Evolutionary conservation across 257 asterid genomes (phyloP).

Genomic region (Osmanthus fragrans): DNA sequence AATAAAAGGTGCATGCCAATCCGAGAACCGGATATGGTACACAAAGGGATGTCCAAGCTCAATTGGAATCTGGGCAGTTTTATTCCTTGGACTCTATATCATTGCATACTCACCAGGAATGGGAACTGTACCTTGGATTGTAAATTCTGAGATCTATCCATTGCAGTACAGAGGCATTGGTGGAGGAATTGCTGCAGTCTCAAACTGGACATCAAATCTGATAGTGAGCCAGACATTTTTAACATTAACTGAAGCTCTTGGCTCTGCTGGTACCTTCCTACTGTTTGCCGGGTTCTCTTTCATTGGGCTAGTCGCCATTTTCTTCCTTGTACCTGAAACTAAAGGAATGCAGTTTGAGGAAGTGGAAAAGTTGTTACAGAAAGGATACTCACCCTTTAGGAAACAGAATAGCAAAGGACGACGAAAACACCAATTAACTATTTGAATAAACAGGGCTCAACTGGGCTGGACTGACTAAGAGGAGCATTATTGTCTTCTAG

Average conservation of each 20-base stretch:
- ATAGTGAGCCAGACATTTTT: slow-evolving; percentile 59
- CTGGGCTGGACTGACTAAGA: not conserved
- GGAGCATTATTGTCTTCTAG: not conserved
- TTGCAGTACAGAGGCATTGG: slow-evolving; percentile 64
- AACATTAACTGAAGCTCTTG: slow-evolving; percentile 55
- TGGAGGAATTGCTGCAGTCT: slow-evolving; percentile 68
- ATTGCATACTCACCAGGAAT: slow-evolving; percentile 64
- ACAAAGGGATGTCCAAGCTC: slow-evolving; percentile 65
- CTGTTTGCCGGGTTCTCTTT: slow-evolving; percentile 59
- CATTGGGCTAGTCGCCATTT: slow-evolving; percentile 48
- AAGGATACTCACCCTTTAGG: slow-evolving; percentile 49
- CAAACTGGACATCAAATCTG: slow-evolving; percentile 70
- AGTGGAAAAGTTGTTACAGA: slow-evolving; percentile 56
- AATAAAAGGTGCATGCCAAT: slow-evolving; percentile 32
- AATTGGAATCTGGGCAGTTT: slow-evolving; percentile 54
- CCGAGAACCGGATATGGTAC: slow-evolving; percentile 49
- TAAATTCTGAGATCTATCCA: slow-evolving; percentile 69
- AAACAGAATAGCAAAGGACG: slow-evolving; percentile 25
- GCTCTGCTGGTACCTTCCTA: slow-evolving; percentile 61
- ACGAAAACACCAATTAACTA: not conserved
- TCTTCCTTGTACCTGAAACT: slow-evolving; percentile 66
- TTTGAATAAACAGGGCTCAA: not conserved
- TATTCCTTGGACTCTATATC: slow-evolving; percentile 55
- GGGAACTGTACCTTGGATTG: slow-evolving; percentile 75
- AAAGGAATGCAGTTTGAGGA: slow-evolving; percentile 65